A percentile compares a stretch with the other conserved stretches of the same genome.
Evolutionary conservation across 331 rosid species (phyloP).

Genomic region (Stylosanthes scabra): DNA sequence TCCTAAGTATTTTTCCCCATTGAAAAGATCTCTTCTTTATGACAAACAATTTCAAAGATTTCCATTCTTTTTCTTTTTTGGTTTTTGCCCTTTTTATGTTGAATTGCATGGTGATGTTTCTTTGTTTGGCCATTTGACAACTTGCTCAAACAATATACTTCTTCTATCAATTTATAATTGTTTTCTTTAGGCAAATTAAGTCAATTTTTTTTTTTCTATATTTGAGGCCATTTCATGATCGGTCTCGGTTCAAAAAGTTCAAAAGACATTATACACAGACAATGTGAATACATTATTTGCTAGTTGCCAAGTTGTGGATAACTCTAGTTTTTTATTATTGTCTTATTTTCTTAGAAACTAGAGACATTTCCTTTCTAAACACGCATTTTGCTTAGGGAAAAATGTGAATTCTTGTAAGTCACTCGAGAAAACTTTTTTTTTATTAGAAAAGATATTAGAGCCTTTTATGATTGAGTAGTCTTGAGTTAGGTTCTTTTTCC

Average conservation of each 20-base stretch:
- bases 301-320: background rate
- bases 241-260: background rate
- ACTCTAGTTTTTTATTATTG: background rate
- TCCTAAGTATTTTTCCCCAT: background rate
- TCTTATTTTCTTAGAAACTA: background rate
- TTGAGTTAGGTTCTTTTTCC: background rate
- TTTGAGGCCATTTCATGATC: background rate
- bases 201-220: background rate
- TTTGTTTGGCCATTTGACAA: background rate
- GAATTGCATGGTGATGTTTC: constrained; percentile 8
- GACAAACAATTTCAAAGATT: background rate
- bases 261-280: background rate
- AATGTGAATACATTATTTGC: background rate
- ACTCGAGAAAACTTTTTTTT: background rate
- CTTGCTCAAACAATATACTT: background rate
- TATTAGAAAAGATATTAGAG: background rate
- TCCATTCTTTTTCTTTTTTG: background rate
- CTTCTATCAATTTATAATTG: too few species aligned
- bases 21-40: background rate
- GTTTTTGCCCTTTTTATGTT: background rate
- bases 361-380: background rate
- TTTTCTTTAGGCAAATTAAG: background rate
- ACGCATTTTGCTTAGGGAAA: background rate
- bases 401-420: constrained; percentile 8
- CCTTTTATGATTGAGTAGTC: background rate